Conservation (phyloP, 768 basidiomycete species). For the Mycena galopus region DNA sequence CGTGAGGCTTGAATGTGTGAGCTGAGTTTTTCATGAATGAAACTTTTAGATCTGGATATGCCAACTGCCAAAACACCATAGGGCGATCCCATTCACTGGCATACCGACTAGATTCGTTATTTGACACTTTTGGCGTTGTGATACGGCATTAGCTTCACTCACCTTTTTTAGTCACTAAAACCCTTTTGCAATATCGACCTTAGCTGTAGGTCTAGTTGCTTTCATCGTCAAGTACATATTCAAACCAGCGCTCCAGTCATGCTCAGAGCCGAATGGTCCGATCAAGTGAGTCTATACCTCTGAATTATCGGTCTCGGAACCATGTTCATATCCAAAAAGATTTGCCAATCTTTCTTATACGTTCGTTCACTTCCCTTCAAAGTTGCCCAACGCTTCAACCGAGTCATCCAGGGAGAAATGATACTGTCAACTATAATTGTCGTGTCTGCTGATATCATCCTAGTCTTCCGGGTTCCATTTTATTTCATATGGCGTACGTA, state of each 20-base stretch:
- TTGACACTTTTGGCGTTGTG: conserved; percentile 17
- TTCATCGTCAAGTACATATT: background rate
- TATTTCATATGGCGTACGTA: background rate
- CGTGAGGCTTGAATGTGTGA: background rate
- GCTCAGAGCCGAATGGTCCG: conserved; percentile 5
- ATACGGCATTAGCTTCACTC: background rate
- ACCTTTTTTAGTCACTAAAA: background rate
- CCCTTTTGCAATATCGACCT: conserved; percentile 3
- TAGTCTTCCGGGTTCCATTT: conserved; percentile 15
- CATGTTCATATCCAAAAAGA: background rate
- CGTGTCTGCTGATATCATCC: conserved; percentile 13
- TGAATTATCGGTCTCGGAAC: background rate
- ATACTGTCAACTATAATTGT: conserved; percentile 7
- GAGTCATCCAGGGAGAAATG: background rate
- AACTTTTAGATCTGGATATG: conserved; percentile 13
- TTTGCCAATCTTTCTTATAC: conserved; percentile 20
- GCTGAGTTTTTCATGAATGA: background rate
- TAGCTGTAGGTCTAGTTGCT: background rate
- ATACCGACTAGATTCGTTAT: conserved; percentile 15
- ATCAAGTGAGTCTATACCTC: conserved; percentile 1
- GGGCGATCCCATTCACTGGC: background rate
- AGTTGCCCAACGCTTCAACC: background rate
- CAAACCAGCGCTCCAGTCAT: background rate
- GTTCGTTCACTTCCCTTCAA: background rate
- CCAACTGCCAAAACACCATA: background rate